Evolutionary conservation across 2,329 filamentous ascomycete species (phyloP).

Genomic region (Fusarium azukiicola): DNA sequence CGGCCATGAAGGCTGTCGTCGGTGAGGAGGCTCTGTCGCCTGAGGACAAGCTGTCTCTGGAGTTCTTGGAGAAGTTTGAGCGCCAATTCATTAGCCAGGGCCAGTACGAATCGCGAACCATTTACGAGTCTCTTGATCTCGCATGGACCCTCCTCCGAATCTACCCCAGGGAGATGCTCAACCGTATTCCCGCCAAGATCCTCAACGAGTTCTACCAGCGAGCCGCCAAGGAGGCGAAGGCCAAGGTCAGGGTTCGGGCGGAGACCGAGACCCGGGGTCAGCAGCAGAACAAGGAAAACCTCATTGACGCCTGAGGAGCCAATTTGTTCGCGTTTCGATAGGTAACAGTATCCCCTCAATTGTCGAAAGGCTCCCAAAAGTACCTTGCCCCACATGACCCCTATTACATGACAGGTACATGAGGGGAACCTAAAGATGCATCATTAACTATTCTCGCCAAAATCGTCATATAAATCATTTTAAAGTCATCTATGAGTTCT

Average conservation of each 20-base stretch:
- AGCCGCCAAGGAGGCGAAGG: slow-evolving; percentile 80
- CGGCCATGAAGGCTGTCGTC: slow-evolving; percentile 99
- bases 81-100: slow-evolving; percentile 96
- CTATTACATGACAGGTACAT: no score
- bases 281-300: slow-evolving; percentile 75
- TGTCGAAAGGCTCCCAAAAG: no score
- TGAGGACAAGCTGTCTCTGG: slow-evolving; percentile 98
- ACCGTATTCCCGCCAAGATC: slow-evolving; percentile 93
- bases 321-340: slow-evolving; percentile 49
- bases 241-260: slow-evolving; percentile 78
- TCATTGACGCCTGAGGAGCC: slow-evolving; percentile 76
- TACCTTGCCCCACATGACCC: no score
- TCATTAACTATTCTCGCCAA: no score
- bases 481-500: no score
- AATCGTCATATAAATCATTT: no score
- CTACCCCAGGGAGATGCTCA: slow-evolving; percentile 98
- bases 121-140: slow-evolving; percentile 96
- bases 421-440: no score
- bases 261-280: slow-evolving; percentile 64
- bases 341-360: slow-evolving; percentile 40
- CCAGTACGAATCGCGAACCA: slow-evolving; percentile 93
- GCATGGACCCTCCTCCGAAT: slow-evolving; percentile 98
- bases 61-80: slow-evolving; percentile 99
- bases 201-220: slow-evolving; percentile 92
- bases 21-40: slow-evolving; percentile 97